Percentiles rank a stretch among this genome's conserved stretches.
These are phyloP conservation scores for Psilocybe sp. DNA, from an alignment of 768 basidiomycete species.

Conservation along the genomic window DNA sequence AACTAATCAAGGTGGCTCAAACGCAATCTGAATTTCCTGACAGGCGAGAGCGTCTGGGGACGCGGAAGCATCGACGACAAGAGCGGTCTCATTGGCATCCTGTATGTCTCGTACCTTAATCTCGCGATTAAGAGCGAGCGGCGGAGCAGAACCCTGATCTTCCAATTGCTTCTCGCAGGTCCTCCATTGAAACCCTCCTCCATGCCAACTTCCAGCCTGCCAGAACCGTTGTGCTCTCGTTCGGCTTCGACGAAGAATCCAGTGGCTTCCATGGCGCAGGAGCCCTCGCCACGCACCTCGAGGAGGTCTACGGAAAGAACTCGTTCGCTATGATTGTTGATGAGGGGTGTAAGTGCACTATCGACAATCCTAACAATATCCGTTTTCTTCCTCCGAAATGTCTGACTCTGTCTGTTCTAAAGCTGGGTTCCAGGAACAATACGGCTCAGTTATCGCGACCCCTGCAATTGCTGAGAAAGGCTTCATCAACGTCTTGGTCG, in stretches of 20 bases:
- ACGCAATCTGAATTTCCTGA: too few species aligned
- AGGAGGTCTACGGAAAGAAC: constrained; percentile 64
- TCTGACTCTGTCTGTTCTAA: constrained; percentile 3
- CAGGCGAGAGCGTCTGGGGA: constrained; percentile 65
- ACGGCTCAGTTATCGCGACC: constrained; percentile 54
- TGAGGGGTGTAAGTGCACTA: constrained; percentile 65
- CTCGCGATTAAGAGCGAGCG: too few species aligned
- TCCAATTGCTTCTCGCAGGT: constrained; percentile 29
- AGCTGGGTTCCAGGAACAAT: constrained; percentile 49
- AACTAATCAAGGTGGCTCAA: too few species aligned
- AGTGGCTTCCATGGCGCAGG: constrained; percentile 53
- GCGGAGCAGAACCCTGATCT: background rate
- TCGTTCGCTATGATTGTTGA: constrained; percentile 80
- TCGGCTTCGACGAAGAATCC: constrained; percentile 78
- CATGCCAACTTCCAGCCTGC: constrained; percentile 61
- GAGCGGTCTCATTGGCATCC: constrained; percentile 63
- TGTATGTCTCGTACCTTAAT: constrained; percentile 33
- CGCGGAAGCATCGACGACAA: constrained; percentile 77
- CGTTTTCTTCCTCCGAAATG: background rate
- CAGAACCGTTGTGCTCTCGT: constrained; percentile 59
- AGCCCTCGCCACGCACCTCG: constrained; percentile 43
- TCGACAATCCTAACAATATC: background rate
- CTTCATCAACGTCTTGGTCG: constrained; percentile 57
- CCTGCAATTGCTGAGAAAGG: constrained; percentile 78
- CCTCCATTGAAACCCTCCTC: constrained; percentile 62